Evolutionary conservation across 1,284 basidiomycete genomes (phyloP), one percentile per base, ranked within the genome.

Genomic region (Pseudozyma flocculosa): DNA sequence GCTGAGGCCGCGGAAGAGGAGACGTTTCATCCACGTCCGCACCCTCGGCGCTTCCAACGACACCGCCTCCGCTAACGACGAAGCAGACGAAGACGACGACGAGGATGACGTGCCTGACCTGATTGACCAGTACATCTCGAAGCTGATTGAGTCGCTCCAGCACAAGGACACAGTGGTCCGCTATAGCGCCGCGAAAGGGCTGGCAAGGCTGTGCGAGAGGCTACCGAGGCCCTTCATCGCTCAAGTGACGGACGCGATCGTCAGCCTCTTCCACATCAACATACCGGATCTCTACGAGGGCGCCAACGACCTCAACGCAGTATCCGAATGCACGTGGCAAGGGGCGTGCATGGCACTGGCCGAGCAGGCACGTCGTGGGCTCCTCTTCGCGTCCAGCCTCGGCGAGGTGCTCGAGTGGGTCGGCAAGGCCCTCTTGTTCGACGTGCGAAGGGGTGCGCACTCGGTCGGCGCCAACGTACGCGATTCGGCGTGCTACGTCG

Each of bases 101-200:
- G 81, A 82, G 3, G 85, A 87, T n/a, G 88, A 93, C 23, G 82
- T 92, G 2, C 88, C 91, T 0, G 87, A 89, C 44, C 86, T 88
- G 47, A 83, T 92, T 4, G 94, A 98, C 73, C 78, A 79, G 0
- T 82, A 87, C 30, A 80, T 97, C 15, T 87, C 89, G 56, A 83
- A 86, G 34, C 80, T 97, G 2, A 86, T 97, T 72, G 82, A 82
- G 26, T 82, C 83, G 13, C 79, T 97, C 19, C 87, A 90, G 70
- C 91, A 97, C 79, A 90, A 95, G 90, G 93, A 97, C 74, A 96
- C 95, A 0, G 82, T 92, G 26, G 92, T 98, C 19, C 88, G 95
- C 42, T 98, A 92, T 84, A 92, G 93, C 11, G 85, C 90, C 2
- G 90, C 95, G 5, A 99, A 98, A 79, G 91, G 90, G 23, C 81